These are phyloP conservation scores for Phtheirospermum japonicum DNA, from an alignment of 257 asterid genomes.

Conservation along the genomic window DNA sequence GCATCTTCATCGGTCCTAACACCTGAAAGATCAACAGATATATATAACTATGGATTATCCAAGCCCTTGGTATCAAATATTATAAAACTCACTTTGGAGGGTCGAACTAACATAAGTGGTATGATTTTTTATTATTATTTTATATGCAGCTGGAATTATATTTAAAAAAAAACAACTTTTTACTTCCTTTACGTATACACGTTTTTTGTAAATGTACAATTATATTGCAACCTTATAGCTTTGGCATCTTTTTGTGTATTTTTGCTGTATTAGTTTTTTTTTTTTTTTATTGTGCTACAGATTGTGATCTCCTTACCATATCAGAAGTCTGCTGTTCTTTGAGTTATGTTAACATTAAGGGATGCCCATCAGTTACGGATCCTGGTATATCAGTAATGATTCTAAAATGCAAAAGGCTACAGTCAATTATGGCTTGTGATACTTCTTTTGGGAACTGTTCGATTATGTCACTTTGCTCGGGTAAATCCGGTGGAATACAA, in stretches of 20 bases:
- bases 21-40: slow-evolving; percentile 31
- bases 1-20: slow-evolving; percentile 41
- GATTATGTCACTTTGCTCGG: slow-evolving; percentile 60
- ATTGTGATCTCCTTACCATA: slow-evolving; percentile 56
- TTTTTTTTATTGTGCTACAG: slow-evolving; percentile 40
- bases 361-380: slow-evolving; percentile 74
- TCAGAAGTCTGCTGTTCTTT: slow-evolving; percentile 58
- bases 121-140: slow-evolving; percentile 17
- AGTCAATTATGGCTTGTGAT: slow-evolving; percentile 66
- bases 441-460: slow-evolving; percentile 69
- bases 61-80: slow-evolving; percentile 43
- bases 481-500: slow-evolving; percentile 30
- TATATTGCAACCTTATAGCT: neutral
- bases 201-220: neutral
- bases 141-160: too few relatives aligned
- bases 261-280: neutral
- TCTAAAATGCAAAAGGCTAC: slow-evolving; percentile 52
- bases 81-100: slow-evolving; percentile 62
- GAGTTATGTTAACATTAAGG: slow-evolving; percentile 61
- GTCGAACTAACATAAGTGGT: slow-evolving; percentile 75
- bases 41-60: slow-evolving; percentile 22
- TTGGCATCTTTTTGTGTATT: neutral
- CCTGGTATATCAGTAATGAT: slow-evolving; percentile 61
- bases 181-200: neutral
- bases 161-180: neutral